Evolutionary conservation across 331 rosid species (phyloP).

Genomic region (Acacia pycnantha): DNA sequence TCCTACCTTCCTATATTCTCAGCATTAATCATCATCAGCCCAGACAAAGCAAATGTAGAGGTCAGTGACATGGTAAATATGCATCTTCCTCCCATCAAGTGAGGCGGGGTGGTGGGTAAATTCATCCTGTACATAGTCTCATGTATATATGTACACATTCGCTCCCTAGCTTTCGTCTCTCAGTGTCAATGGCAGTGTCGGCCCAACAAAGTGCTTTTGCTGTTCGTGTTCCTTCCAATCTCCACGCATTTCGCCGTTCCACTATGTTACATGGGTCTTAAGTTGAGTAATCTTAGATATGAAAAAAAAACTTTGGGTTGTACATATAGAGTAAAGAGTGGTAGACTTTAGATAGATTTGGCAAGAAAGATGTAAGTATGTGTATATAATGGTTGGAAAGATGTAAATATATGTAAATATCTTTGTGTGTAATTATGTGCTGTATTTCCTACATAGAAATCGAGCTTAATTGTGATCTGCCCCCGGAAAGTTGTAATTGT

Average conservation of each 20-base stretch:
- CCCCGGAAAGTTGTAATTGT: not conserved
- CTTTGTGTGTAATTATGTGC: not conserved
- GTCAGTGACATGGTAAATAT: not conserved
- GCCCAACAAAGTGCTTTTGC: no score
- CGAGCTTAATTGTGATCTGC: not conserved
- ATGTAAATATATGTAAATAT: not conserved
- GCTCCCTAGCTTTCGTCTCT: no score
- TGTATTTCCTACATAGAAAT: not conserved
- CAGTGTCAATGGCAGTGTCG: no score
- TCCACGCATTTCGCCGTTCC: no score
- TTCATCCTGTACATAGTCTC: not conserved
- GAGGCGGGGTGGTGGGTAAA: not conserved
- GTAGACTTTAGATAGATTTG: not conserved
- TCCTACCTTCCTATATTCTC: conserved; percentile 31
- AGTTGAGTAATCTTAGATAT: not conserved
- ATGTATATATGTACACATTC: not conserved
- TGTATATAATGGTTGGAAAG: no score
- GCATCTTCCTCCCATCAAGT: not conserved
- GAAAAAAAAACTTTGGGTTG: not conserved
- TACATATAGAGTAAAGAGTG: not conserved
- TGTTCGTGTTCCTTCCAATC: no score
- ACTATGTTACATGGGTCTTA: not conserved
- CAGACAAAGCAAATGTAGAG: conserved; percentile 12
- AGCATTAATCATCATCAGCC: conserved; percentile 16
- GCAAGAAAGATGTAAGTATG: no score